These are phyloP conservation scores for Mariannaea sp. DNA, from an alignment of 2,329 filamentous ascomycete genomes.

Conservation along the genomic window DNA sequence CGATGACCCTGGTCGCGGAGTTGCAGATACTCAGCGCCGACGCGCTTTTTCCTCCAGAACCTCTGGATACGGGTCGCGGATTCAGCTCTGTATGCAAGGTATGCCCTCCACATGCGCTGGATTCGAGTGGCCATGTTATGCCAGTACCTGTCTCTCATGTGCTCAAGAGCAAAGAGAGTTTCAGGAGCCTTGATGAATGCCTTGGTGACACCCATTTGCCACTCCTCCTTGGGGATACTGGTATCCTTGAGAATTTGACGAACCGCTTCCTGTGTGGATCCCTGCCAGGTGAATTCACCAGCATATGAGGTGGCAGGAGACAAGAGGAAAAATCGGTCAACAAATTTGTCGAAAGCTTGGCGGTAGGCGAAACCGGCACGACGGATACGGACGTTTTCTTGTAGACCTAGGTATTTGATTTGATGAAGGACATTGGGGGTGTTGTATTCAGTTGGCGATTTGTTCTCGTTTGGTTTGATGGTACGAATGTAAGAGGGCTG, in stretches of 20 bases:
- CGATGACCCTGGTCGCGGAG: slow-evolving; percentile 86
- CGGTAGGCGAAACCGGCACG: slow-evolving; percentile 96
- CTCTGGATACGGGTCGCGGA: slow-evolving; percentile 92
- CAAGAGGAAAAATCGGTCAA: slow-evolving; percentile 93
- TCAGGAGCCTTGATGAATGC: slow-evolving; percentile 98
- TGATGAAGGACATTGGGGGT: slow-evolving; percentile 92
- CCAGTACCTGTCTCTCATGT: slow-evolving; percentile 98
- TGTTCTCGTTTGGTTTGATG: slow-evolving; percentile 99
- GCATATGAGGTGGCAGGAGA: slow-evolving; percentile 95
- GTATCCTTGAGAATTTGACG: slow-evolving; percentile 95
- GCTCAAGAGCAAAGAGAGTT: slow-evolving; percentile 93
- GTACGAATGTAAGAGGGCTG: slow-evolving; percentile 98
- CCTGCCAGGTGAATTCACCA: slow-evolving; percentile 95
- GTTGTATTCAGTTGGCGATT: slow-evolving; percentile 93
- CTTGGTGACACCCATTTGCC: slow-evolving; percentile 95
- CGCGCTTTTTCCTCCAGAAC: slow-evolving; percentile 93
- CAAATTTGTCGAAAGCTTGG: slow-evolving; percentile 97
- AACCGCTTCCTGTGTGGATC: slow-evolving; percentile 83
- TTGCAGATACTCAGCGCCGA: slow-evolving; percentile 86
- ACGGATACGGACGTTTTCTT: slow-evolving; percentile 97
- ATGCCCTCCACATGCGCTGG: slow-evolving; percentile 95
- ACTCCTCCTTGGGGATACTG: slow-evolving; percentile 92
- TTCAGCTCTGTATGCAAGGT: slow-evolving; percentile 88
- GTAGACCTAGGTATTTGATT: slow-evolving; percentile 98
- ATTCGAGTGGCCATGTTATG: slow-evolving; percentile 99